Base-by-base conservation (phyloP, 257 asterid species). In the Salvia hispanica region DNA sequence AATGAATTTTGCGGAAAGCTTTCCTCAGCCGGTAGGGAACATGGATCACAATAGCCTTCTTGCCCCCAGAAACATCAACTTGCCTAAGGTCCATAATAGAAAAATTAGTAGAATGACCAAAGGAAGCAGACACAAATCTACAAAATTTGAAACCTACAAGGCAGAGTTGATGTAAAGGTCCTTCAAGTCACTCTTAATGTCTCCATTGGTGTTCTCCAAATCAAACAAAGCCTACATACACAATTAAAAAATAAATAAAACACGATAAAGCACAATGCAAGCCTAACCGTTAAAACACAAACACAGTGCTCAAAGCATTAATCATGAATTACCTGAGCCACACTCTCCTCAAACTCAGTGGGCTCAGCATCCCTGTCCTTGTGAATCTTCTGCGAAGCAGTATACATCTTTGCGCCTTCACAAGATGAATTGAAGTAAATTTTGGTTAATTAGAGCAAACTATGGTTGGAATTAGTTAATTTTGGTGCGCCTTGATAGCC, bases 1-100 rank as follows among this genome's bases (percentile, higher is more conserved):
- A 76, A 21, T 92, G 98, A 62, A 92, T 85, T 80, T 90, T 92
- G 70, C 96, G 93, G 91, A 88, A 92, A 68, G 93, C 79, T 78
- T 90, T 92, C 77, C 96, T 82, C 83, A 92, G 60, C 7, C 98
- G 76, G 42, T 81, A 92, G 0, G 98, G 98, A 0, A 88, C 97
- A 40, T 90, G 97, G 76, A 92, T 83, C 48, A 90, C 97, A 62
- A 90, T 89, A 64, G 98, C 98, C 69, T 92, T 92, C 83, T 85
- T 83, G 80, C 76, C 80, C 37, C 90, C 96, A 36, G 91, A 69
- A 16, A 90, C 85, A 80, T 92, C 96, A 80, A 92, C 63, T 72
- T 86, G 94, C 80, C 97, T 90, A 83, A 76, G 79, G 6, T 2
- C 31, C 31, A 63, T n/a, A n/a, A 46, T 7, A 18, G 55, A 33